Evolutionary conservation across 768 basidiomycete species (phyloP), one percentile per base, ranked within the genome.

Genomic region (Podaxis sp.): DNA sequence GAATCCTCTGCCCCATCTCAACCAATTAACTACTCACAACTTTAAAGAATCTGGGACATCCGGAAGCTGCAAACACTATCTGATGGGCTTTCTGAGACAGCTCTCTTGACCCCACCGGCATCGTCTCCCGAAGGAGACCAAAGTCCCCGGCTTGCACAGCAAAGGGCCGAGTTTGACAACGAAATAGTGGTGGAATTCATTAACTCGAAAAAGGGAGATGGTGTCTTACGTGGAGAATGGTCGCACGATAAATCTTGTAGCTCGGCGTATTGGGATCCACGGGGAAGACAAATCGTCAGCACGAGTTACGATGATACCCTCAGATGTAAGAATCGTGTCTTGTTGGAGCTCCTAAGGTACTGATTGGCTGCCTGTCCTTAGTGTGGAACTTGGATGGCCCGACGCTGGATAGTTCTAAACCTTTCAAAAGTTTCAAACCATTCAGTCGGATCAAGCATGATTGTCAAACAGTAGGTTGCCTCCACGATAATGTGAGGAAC

Each of bases 211-310:
- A 72, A 74, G 36, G 90, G 88, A 7, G 77, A 78, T 50, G 80
- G 84, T 0, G 74, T 76, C 20, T 73, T 92, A 30, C 85, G 89
- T 4, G 88, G 79, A 2, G 85, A 88, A 67, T 89, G 83, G 80
- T 72, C 71, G 13, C 93, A 95, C 69, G 82, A 84, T 61, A 90
- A 91, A 71, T 89, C 90, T 15, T 90, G 86, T 50, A 93, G 88
- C 65, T 87, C 93, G 15, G 93, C 90, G 0, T 93, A 89, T 67
- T 95, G 93, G 93, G 91, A 94, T 72, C 85, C 91, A 2, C 79
- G 87, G 61, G 93, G 93, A 2, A 83, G 89, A 28, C 80, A 84
- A 56, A 87, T 95, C 64, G 87, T 94, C 53, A 93, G 90, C 72
- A 95, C 93, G 4, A 87, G 88, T 71, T 95, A 95, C 66, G 93